Evolutionary conservation across 352 stramenopile genomes (phyloP).

Genomic region (Paralagenidium karlingii): DNA sequence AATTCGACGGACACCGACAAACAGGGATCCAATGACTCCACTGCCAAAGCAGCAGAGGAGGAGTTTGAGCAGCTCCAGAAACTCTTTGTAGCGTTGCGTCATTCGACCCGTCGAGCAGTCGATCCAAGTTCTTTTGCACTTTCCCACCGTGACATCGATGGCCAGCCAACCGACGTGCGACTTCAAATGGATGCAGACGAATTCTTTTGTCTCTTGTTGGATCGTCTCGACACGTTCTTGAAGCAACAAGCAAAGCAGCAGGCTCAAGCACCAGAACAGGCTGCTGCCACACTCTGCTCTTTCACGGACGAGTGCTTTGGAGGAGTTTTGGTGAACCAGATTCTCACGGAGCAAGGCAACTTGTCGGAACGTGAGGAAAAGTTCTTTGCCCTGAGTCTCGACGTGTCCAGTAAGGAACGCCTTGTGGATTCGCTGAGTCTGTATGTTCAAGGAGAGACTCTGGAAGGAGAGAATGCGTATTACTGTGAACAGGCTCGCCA

Average conservation of each 20-base stretch:
- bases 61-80: slow-evolving; percentile 54
- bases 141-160: slow-evolving; percentile 58
- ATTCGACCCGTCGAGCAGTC: slow-evolving; percentile 24
- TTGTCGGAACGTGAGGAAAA: slow-evolving; percentile 73
- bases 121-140: slow-evolving; percentile 56
- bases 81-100: slow-evolving; percentile 44
- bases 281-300: slow-evolving; percentile 1
- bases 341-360: slow-evolving; percentile 62
- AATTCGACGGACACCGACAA: too few relatives aligned
- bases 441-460: slow-evolving; percentile 60
- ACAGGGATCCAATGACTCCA: not conserved
- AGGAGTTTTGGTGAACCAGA: slow-evolving; percentile 70
- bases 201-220: slow-evolving; percentile 68
- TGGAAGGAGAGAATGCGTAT: slow-evolving; percentile 72
- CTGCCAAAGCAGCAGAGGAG: slow-evolving; percentile 13
- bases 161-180: slow-evolving; percentile 53
- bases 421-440: slow-evolving; percentile 42
- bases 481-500: slow-evolving; percentile 50
- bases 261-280: not conserved
- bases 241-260: slow-evolving; percentile 2
- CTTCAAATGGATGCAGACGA: slow-evolving; percentile 78
- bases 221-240: slow-evolving; percentile 53
- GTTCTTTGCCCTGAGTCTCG: slow-evolving; percentile 73
- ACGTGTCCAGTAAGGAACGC: slow-evolving; percentile 59
- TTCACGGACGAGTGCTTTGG: slow-evolving; percentile 59